Conservation (phyloP, 208 protist genomes). For the Wallacemonas collosoma region DNA sequence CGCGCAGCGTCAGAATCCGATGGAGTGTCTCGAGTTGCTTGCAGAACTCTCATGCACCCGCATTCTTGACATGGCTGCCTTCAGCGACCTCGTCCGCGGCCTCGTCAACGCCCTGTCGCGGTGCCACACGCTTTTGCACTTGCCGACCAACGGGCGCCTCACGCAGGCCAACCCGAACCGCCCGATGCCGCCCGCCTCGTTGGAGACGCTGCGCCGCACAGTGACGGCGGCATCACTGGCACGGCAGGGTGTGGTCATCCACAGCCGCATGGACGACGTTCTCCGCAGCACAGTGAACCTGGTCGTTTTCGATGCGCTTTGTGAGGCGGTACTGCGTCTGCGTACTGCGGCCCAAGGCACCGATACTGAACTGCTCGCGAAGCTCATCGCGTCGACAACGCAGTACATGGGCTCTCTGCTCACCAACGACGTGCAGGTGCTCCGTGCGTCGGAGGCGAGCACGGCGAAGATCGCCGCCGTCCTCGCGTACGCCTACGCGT, state of each 20-base stretch:
- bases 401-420: slow-evolving; percentile 65
- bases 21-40: slow-evolving; percentile 71
- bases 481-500: slow-evolving; percentile 74
- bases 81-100: slow-evolving; percentile 68
- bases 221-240: slow-evolving; percentile 67
- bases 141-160: slow-evolving; percentile 82
- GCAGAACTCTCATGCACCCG: slow-evolving; percentile 75
- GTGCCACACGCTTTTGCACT: slow-evolving; percentile 75
- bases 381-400: slow-evolving; percentile 76
- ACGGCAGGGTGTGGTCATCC: slow-evolving; percentile 68
- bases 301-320: slow-evolving; percentile 86
- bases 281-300: slow-evolving; percentile 83
- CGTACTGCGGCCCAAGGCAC: slow-evolving; percentile 50
- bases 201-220: slow-evolving; percentile 52
- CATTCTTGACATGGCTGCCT: slow-evolving; percentile 62
- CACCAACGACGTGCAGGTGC: slow-evolving; percentile 60
- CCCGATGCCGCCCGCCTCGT: slow-evolving; percentile 22
- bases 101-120: slow-evolving; percentile 60
- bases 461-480: slow-evolving; percentile 67
- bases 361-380: slow-evolving; percentile 58
- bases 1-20: slow-evolving; percentile 53
- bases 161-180: slow-evolving; percentile 33
- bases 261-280: slow-evolving; percentile 79
- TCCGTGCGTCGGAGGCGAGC: slow-evolving; percentile 78
- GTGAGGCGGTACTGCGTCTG: slow-evolving; percentile 75